Base-by-base conservation (phyloP, 2,329 filamentous ascomycete species). In the Rutstroemia sp. region DNA sequence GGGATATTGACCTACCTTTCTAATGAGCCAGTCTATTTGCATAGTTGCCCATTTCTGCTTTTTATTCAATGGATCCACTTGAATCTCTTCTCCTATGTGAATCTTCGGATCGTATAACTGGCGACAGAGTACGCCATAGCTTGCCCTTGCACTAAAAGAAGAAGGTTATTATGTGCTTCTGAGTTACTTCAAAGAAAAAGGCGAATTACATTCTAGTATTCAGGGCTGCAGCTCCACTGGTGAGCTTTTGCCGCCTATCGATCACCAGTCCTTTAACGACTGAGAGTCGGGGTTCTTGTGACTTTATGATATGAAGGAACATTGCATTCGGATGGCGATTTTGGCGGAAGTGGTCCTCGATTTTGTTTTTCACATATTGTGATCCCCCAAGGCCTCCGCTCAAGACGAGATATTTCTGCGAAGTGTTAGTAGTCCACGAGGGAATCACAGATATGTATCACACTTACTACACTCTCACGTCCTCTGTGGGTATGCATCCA, bases 191-290 rank as follows among this genome's bases (percentile, higher is more conserved):
- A n/a, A n/a, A n/a, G n/a, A n/a, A n/a, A n/a, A n/a, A n/a, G n/a
- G n/a, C n/a, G n/a, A n/a, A n/a, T n/a, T n/a, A 56, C 48, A 74
- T 67, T 4, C 75, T 67, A 30, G 67, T 70, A 8, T 72, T 68
- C 8, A 81, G 69, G 0, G 80, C 75, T 0, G 76, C 67, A 2
- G 69, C 66, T 1, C 68, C 70, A 14, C 71, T 71, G 1, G 72
- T 70, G 4, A 78, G 69, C 48, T 72, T 76, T 44, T 78, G 74
- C n/a, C 79, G 68, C 10, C 77, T 72, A 49, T 82, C 77, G 2
- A 75, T 69, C 1, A 81, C 73, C 2, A 81, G 67, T 0, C 79
- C 78, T 58, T 78, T 78, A 44, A 78, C 77, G 1, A 81, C 78
- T 5, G 78, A 77, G 0, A 82, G 74, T 54, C 81, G 77, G 0